Percentiles rank a stretch among this genome's conserved stretches.
Conservation (phyloP, 1,284 basidiomycete species). For the Mycosarcoma maydis region DNA sequence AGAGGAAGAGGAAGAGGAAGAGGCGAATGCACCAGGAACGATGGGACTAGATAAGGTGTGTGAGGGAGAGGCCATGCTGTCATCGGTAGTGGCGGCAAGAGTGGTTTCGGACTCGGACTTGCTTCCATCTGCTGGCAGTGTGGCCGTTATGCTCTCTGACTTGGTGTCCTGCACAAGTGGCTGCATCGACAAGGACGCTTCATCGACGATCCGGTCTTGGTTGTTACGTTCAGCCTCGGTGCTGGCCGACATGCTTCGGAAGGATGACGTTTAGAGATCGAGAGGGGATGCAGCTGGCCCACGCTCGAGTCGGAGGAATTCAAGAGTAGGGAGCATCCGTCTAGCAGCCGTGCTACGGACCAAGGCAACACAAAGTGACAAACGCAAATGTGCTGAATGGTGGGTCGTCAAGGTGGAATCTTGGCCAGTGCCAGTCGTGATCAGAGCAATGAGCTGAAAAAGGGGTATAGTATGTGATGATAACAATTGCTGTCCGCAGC, state of each 20-base stretch:
- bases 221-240: slow-evolving; percentile 4
- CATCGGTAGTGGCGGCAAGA: background rate
- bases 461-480: too few species aligned
- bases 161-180: background rate
- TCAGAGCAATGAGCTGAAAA: too few species aligned
- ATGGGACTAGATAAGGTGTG: slow-evolving; percentile 3
- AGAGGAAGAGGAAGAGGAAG: background rate
- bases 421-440: too few species aligned
- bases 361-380: too few species aligned
- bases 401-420: too few species aligned
- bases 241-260: slow-evolving; percentile 26
- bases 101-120: background rate
- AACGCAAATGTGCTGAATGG: too few species aligned
- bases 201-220: background rate
- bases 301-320: background rate
- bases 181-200: background rate
- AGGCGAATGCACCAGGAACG: slow-evolving; percentile 10
- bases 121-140: background rate
- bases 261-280: background rate
- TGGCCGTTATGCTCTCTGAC: background rate
- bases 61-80: background rate
- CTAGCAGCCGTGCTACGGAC: background rate
- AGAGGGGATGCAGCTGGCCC: background rate
- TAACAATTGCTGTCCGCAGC: too few species aligned
- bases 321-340: background rate